These are phyloP conservation scores for Orbilia ellipsospora DNA, from an alignment of 2,329 filamentous ascomycete genomes.

Conservation along the genomic window DNA sequence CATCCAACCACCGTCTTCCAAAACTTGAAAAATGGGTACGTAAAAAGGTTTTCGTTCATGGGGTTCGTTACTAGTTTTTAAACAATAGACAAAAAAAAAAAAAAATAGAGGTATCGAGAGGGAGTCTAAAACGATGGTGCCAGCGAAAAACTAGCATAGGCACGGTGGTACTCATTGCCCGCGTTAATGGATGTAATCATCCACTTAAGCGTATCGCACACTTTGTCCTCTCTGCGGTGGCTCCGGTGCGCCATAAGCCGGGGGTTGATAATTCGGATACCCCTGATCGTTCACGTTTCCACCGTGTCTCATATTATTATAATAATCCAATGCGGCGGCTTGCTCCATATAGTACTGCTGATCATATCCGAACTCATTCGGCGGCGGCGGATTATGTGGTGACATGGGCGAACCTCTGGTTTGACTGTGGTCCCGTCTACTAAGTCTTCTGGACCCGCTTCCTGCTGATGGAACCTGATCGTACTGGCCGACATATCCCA, in stretches of 20 bases:
- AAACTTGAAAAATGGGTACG: conserved; percentile 16
- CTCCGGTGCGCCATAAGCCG: conserved; percentile 29
- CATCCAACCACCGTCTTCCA: conserved; percentile 3
- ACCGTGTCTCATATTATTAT: conserved; percentile 37
- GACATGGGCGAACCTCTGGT: conserved; percentile 21
- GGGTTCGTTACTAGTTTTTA: conserved; percentile 34
- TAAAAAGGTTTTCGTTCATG: conserved; percentile 5
- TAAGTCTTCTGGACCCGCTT: conserved; percentile 33
- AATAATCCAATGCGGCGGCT: conserved; percentile 46
- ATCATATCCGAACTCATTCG: conserved; percentile 34
- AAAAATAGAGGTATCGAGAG: background rate
- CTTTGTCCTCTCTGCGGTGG: conserved; percentile 26
- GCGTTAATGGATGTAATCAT: background rate
- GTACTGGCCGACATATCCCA: conserved; percentile 47
- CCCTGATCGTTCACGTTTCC: conserved; percentile 7
- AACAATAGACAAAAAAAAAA: conserved; percentile 35
- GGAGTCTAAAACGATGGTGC: too few relatives aligned
- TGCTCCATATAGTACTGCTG: conserved; percentile 53
- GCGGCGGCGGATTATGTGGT: conserved; percentile 16
- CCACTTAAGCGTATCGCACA: conserved; percentile 43
- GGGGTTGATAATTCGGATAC: conserved; percentile 7
- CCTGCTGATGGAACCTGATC: background rate
- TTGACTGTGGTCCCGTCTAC: conserved; percentile 33
- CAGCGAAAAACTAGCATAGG: too few relatives aligned
- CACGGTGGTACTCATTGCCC: too few relatives aligned